These are phyloP conservation scores for Yarrowia deformans DNA, from an alignment of 805 yeast species.

Conservation along the genomic window DNA sequence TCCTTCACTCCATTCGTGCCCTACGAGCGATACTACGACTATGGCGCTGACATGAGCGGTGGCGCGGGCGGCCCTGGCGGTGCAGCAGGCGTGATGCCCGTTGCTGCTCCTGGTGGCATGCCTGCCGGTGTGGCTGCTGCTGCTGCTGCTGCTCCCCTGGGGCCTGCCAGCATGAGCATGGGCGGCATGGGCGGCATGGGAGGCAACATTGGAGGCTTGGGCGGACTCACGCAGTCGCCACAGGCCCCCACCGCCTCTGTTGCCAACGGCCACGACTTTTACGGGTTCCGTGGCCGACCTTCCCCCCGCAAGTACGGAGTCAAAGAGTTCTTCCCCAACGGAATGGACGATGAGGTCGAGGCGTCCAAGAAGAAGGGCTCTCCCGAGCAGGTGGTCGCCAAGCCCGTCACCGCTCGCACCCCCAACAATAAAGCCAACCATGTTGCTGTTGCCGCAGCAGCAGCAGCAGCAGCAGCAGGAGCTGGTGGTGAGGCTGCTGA, in stretches of 20 bases:
- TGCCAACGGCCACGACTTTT: conserved; percentile 34
- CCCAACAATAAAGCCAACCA: not conserved
- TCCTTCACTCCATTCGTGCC: conserved; percentile 32
- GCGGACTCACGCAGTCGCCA: conserved; percentile 20
- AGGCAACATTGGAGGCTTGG: not conserved
- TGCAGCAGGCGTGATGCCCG: not conserved
- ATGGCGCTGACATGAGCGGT: conserved; percentile 22
- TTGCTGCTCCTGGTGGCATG: not conserved
- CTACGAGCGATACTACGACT: conserved; percentile 35
- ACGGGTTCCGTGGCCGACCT: conserved; percentile 26
- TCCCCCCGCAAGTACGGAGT: conserved; percentile 36
- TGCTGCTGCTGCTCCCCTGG: conserved; percentile 2
- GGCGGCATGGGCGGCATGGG: conserved; percentile 6
- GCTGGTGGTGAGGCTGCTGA: not conserved
- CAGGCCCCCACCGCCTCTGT: not conserved
- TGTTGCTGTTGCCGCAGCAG: not conserved
- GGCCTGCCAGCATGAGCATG: conserved; percentile 24
- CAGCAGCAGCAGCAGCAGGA: no score
- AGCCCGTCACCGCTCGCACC: conserved; percentile 15
- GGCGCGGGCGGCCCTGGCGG: not conserved
- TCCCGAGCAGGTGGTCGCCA: conserved; percentile 32
- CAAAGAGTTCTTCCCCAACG: conserved; percentile 39
- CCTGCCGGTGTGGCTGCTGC: not conserved
- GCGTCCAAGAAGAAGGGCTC: conserved; percentile 36
- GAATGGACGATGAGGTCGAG: conserved; percentile 31